Evolutionary conservation across 2,329 filamentous ascomycete genomes (phyloP), one percentile per base, ranked within the genome.

Genomic region (Calonectria pseudoreteaudii): DNA sequence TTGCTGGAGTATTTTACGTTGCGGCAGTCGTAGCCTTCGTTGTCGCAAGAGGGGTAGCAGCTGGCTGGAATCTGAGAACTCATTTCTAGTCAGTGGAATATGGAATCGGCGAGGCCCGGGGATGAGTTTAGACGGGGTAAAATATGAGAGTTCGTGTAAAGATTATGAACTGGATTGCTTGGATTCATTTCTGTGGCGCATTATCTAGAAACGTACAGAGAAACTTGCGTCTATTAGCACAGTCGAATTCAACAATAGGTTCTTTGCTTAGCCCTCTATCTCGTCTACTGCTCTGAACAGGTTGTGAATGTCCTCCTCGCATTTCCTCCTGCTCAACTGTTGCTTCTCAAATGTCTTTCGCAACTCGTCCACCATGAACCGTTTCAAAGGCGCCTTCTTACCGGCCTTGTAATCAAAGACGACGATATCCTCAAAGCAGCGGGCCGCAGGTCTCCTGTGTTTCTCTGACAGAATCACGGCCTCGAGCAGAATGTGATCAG

Each of bases 391-490:
- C 2, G 86, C 81, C 80, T 85, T 86, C 66, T 80, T 79, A 0
- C 79, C 84, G 0, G 75, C 74, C 34, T 78, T 76, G 76, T 89
- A 82, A 64, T 82, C 75, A 56, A 80, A 82, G 11, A 82, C 74
- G 9, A 75, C 78, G 30, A 81, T 78, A 11, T 82, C 81, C 47
- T 98, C 96, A 34, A 91, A 87, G 71, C 93, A 94, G 53, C 93
- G 87, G 4, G 95, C 95, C 11, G 94, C 94, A 18, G 91, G 87
- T 26, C 95, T 89, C 80, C 93, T 92, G 79, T 94, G 92, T 49
- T 88, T 86, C 82, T 98, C 94, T 0, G 95, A 97, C 20, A 98
- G 82, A 65, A 98, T 88, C n/a, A 91, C 82, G 65, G 88, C 90
- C 77, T 92, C 89, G 70, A 92, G 82, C 68, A 90, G 83, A 75